Percentiles rank a stretch among this genome's conserved stretches.
Conservation (phyloP, 2,329 filamentous ascomycete genomes). For the Clarireedia hainanense region DNA sequence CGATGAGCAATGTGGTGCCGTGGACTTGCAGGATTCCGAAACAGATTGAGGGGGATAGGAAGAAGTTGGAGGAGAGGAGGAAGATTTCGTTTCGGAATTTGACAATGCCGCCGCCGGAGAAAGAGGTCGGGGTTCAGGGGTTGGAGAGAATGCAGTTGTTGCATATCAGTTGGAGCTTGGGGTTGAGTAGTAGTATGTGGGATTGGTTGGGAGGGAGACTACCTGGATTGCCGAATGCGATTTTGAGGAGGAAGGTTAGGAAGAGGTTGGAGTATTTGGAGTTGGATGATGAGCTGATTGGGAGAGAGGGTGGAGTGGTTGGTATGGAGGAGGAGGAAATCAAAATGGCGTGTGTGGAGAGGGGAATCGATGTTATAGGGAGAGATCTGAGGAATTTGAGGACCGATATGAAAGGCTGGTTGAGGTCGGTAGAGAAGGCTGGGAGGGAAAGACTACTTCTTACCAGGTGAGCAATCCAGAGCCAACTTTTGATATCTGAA, state of each 20-base stretch:
- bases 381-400: conserved; percentile 31
- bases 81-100: conserved; percentile 38
- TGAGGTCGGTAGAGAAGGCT: conserved; percentile 30
- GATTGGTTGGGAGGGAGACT: conserved; percentile 34
- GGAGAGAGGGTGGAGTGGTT: conserved; percentile 50
- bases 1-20: conserved; percentile 64
- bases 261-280: conserved; percentile 55
- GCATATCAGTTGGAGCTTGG: conserved; percentile 35
- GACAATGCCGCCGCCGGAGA: conserved; percentile 20
- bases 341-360: conserved; percentile 60
- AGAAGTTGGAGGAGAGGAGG: conserved; percentile 46
- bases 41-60: conserved; percentile 55
- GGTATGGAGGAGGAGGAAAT: conserved; percentile 58
- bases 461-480: conserved; percentile 26
- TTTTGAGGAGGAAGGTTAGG: conserved; percentile 47
- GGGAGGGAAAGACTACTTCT: conserved; percentile 26
- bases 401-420: conserved; percentile 32
- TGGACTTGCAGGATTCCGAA: conserved; percentile 74
- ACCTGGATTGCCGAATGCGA: conserved; percentile 34
- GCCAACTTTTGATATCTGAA: neutral
- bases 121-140: conserved; percentile 17
- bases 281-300: conserved; percentile 63
- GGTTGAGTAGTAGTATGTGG: conserved; percentile 34
- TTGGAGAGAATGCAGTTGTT: conserved; percentile 33
- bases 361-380: conserved; percentile 52